These are phyloP conservation scores for Solanum chmielewskii DNA, from an alignment of 257 asterid species.

Conservation along the genomic window DNA sequence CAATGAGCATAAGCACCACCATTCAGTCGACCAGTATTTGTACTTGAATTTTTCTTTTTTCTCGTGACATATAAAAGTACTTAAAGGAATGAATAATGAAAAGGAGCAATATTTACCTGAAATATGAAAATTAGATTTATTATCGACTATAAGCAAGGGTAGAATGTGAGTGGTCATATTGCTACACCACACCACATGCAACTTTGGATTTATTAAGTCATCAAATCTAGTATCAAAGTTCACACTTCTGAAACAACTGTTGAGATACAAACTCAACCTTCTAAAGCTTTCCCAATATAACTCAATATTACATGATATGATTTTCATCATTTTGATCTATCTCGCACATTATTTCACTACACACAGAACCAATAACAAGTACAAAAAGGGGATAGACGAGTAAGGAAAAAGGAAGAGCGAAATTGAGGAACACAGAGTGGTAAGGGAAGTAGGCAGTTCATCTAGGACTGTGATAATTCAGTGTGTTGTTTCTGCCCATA, in stretches of 20 bases:
- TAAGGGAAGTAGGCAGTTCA: too few species aligned
- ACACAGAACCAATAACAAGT: not conserved
- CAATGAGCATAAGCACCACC: too few species aligned
- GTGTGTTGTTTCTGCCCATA: too few species aligned
- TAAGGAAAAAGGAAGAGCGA: too few species aligned
- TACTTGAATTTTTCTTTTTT: too few species aligned
- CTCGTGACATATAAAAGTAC: too few species aligned
- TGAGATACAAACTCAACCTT: conserved; percentile 40
- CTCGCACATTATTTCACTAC: conserved; percentile 41
- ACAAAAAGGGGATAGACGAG: too few species aligned
- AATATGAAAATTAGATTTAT: not conserved
- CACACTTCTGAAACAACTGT: conserved; percentile 29
- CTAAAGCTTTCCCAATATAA: conserved; percentile 33
- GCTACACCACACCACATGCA: conserved; percentile 30
- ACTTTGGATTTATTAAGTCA: conserved; percentile 35
- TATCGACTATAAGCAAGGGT: conserved; percentile 56
- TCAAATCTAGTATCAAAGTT: conserved; percentile 71
- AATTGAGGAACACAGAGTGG: too few species aligned
- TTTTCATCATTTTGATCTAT: conserved; percentile 53
- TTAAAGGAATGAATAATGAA: too few species aligned
- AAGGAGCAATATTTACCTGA: too few species aligned
- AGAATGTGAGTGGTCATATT: conserved; percentile 50
- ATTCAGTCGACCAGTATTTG: too few species aligned
- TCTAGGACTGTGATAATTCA: too few species aligned
- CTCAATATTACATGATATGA: conserved; percentile 37